phyloP scores from a whole-genome alignment of 257 asterid species.

The Solanum lycopersicoides region DNA sequence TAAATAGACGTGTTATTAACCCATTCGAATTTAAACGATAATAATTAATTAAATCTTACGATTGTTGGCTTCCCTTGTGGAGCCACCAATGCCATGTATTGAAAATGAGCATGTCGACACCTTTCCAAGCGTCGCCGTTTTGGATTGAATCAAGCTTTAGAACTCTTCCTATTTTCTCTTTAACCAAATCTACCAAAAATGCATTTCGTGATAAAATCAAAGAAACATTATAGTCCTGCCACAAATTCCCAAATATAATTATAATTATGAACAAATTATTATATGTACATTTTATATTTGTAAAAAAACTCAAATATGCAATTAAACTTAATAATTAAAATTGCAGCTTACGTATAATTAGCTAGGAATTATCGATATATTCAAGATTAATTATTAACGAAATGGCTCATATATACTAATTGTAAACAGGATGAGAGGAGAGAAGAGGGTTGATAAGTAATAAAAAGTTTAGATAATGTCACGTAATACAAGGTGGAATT shows the following conservation, averaged over 20 bases:
- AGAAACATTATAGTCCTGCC: constrained; percentile 47
- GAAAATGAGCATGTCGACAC: constrained; percentile 63
- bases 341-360: too few relatives aligned
- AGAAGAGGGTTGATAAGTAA: background rate
- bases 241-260: background rate
- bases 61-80: constrained; percentile 48
- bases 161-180: constrained; percentile 31
- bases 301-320: too few relatives aligned
- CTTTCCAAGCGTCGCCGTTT: constrained; percentile 60
- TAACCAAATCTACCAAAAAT: constrained; percentile 53
- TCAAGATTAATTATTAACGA: background rate
- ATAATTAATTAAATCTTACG: constrained; percentile 24
- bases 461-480: background rate
- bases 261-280: too few relatives aligned
- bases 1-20: background rate
- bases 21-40: background rate
- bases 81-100: constrained; percentile 95
- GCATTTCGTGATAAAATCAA: constrained; percentile 53
- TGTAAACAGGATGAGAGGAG: background rate
- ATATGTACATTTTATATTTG: too few relatives aligned
- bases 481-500: background rate
- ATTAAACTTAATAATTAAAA: too few relatives aligned
- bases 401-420: background rate
- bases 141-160: constrained; percentile 49
- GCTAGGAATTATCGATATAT: background rate